Evolutionary conservation across 352 stramenopile genomes (phyloP).

Genomic region (Globisporangium paroecandrum): DNA sequence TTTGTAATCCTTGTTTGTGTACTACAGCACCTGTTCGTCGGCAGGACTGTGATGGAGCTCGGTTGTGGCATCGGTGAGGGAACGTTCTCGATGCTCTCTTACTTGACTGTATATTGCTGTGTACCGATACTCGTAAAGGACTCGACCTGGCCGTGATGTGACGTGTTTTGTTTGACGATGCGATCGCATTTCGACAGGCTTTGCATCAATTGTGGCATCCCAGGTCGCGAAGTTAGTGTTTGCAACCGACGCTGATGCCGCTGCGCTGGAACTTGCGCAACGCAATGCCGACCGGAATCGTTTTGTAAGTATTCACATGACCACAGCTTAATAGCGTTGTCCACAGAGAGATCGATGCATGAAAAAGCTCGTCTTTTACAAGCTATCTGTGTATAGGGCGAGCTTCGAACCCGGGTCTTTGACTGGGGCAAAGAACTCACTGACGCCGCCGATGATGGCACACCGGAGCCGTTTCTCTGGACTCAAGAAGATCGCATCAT

Average conservation of each 20-base stretch:
- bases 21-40: constrained; percentile 26
- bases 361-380: not conserved
- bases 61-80: constrained; percentile 47
- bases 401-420: constrained; percentile 24
- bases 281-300: constrained; percentile 35
- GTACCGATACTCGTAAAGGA: too few species aligned
- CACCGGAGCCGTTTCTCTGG: constrained; percentile 24
- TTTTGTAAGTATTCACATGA: constrained; percentile 14
- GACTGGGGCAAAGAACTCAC: constrained; percentile 23
- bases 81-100: too few species aligned
- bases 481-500: constrained; percentile 18
- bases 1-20: not conserved
- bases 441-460: not conserved
- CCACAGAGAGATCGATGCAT: not conserved
- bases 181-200: constrained; percentile 23
- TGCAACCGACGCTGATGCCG: constrained; percentile 41
- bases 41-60: constrained; percentile 42
- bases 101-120: too few species aligned
- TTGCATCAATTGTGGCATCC: constrained; percentile 42
- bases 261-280: constrained; percentile 32
- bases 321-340: not conserved
- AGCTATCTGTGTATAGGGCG: constrained; percentile 10
- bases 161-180: not conserved
- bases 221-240: constrained; percentile 32
- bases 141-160: not conserved